These are phyloP conservation scores for Metarhizium album DNA, from an alignment of 2,329 filamentous ascomycete species.

Conservation along the genomic window DNA sequence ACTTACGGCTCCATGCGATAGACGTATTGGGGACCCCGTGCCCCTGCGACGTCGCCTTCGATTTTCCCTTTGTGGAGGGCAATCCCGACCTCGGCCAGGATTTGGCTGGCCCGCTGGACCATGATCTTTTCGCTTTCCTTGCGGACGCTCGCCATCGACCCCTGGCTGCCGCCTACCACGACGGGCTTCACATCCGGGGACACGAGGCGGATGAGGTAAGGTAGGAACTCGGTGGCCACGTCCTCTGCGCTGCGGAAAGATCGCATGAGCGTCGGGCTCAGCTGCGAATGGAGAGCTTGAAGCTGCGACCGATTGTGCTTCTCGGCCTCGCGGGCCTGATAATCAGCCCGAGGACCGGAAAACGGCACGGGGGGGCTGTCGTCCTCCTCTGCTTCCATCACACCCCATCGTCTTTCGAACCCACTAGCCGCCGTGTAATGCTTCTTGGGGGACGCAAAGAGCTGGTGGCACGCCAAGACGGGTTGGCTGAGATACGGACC, in stretches of 20 bases:
- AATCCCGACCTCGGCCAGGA: slow-evolving; percentile 75
- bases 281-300: slow-evolving; percentile 58
- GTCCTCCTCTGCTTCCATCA: slow-evolving; percentile 29
- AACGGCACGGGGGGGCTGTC: slow-evolving; percentile 56
- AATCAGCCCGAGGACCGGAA: slow-evolving; percentile 72
- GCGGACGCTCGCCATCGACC: slow-evolving; percentile 70
- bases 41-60: slow-evolving; percentile 52
- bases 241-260: slow-evolving; percentile 70
- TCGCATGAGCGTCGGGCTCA: slow-evolving; percentile 61
- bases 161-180: slow-evolving; percentile 58
- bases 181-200: slow-evolving; percentile 88
- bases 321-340: slow-evolving; percentile 65
- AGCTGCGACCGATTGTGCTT: slow-evolving; percentile 70
- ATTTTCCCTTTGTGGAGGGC: slow-evolving; percentile 71
- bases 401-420: slow-evolving; percentile 34
- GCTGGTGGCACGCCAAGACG: slow-evolving; percentile 77
- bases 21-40: slow-evolving; percentile 60
- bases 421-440: slow-evolving; percentile 28
- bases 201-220: slow-evolving; percentile 73
- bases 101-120: slow-evolving; percentile 66
- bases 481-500: slow-evolving; percentile 78
- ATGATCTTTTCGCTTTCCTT: slow-evolving; percentile 76
- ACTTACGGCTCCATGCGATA: slow-evolving; percentile 93
- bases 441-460: slow-evolving; percentile 68
- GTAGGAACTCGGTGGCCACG: slow-evolving; percentile 71